phyloP scores from a whole-genome alignment of 2,329 filamentous ascomycete genomes.

The Grosmannia huntii region DNA sequence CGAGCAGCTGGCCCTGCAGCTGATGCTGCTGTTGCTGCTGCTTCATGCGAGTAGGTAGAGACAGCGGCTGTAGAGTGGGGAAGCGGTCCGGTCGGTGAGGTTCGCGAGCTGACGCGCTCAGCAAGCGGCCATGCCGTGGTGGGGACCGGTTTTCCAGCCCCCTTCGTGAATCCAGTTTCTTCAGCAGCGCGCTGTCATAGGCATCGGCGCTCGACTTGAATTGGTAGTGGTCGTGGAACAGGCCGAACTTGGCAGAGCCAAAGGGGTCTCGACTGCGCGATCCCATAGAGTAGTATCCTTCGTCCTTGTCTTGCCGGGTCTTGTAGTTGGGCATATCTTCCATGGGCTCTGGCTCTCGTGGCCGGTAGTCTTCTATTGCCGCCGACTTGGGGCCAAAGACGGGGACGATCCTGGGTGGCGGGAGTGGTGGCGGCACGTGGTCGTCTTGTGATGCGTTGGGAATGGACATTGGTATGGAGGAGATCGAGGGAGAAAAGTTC shows the following conservation, averaged over 20 bases:
- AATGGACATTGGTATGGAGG: conserved; percentile 24
- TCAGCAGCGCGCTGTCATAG: conserved; percentile 38
- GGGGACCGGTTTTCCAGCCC: conserved; percentile 31
- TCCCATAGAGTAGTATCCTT: conserved; percentile 14
- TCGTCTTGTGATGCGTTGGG: conserved; percentile 19
- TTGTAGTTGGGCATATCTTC: conserved; percentile 13
- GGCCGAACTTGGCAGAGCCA: conserved; percentile 28
- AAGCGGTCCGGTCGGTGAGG: conserved; percentile 20
- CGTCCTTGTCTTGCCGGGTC: conserved; percentile 12
- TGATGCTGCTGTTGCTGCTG: conserved; percentile 19
- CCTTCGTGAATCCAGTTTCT: conserved; percentile 39
- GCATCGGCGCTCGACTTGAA: conserved; percentile 32
- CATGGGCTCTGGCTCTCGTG: conserved; percentile 7
- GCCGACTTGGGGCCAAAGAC: conserved; percentile 14
- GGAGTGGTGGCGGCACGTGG: conserved; percentile 23
- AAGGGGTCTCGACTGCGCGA: conserved; percentile 8
- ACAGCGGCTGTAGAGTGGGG: conserved; percentile 29
- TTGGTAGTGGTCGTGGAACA: conserved; percentile 36
- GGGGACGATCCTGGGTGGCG: conserved; percentile 21
- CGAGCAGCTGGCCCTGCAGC: conserved; percentile 21
- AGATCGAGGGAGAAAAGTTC: conserved; percentile 18
- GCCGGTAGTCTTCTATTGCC: conserved; percentile 9
- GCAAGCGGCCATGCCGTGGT: conserved; percentile 26
- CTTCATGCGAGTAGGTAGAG: conserved; percentile 32
- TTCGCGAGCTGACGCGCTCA: conserved; percentile 24